Conservation (phyloP, 805 yeast species). For the Tanozyma kutaoensis region DNA sequence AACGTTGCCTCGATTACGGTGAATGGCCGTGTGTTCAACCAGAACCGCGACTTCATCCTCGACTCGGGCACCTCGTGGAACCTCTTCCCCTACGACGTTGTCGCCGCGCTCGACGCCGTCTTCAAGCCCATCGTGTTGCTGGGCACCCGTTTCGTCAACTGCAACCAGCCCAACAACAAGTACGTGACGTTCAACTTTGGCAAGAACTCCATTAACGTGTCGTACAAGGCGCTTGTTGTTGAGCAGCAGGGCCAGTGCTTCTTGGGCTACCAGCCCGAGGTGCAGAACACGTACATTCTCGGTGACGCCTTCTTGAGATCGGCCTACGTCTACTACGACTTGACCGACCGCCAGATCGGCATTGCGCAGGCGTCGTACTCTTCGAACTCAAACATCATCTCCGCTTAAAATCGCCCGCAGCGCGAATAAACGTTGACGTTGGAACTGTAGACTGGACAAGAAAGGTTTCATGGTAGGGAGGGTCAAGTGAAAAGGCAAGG, state of each 20-base stretch:
- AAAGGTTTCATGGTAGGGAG: too few species aligned
- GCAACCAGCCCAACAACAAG: too few species aligned
- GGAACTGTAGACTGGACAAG: too few species aligned
- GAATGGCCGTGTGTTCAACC: slow-evolving; percentile 1
- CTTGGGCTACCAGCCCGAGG: not conserved
- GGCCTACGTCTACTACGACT: slow-evolving; percentile 7
- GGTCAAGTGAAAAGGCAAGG: too few species aligned
- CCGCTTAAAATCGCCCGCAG: too few species aligned
- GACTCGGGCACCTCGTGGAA: slow-evolving; percentile 7
- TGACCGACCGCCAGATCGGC: slow-evolving; percentile 4
- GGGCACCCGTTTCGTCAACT: too few species aligned
- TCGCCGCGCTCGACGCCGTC: too few species aligned
- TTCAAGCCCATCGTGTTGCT: too few species aligned
- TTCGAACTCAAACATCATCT: too few species aligned
- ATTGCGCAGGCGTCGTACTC: too few species aligned
- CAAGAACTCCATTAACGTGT: not conserved
- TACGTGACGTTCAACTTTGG: not conserved
- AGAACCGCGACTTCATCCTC: slow-evolving; percentile 2
- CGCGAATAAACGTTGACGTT: too few species aligned
- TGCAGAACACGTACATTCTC: not conserved
- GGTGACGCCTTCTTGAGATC: slow-evolving; percentile 8
- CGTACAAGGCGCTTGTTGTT: not conserved
- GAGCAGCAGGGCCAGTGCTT: not conserved
- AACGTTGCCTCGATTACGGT: slow-evolving; percentile 2
- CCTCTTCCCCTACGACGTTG: slow-evolving; percentile 2